phyloP scores from a whole-genome alignment of 1,139 yeast genomes.

The Suhomyces kunorum region DNA sequence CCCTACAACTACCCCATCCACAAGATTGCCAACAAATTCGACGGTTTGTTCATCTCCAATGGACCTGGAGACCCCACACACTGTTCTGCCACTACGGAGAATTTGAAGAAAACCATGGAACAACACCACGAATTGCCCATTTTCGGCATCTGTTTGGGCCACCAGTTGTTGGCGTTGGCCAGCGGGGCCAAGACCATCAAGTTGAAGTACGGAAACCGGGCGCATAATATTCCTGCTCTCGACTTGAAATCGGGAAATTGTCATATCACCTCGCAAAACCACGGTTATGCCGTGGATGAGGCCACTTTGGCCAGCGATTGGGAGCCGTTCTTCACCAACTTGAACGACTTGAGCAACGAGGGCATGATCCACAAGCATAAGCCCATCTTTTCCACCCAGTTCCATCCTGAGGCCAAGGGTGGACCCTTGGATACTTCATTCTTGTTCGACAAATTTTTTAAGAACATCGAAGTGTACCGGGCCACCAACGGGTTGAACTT shows the following conservation, averaged over 20 bases:
- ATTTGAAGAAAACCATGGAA: slow-evolving; percentile 72
- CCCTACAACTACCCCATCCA: slow-evolving; percentile 94
- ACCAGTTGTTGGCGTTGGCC: slow-evolving; percentile 91
- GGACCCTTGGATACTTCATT: slow-evolving; percentile 93
- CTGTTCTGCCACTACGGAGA: slow-evolving; percentile 76
- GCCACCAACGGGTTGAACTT: slow-evolving; percentile 43
- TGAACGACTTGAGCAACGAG: slow-evolving; percentile 94
- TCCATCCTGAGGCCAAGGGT: slow-evolving; percentile 99
- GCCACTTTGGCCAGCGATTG: slow-evolving; percentile 73
- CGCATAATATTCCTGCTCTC: slow-evolving; percentile 95
- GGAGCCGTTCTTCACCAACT: slow-evolving; percentile 83
- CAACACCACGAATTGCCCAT: slow-evolving; percentile 71
- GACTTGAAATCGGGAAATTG: slow-evolving; percentile 89
- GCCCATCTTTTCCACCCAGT: slow-evolving; percentile 94
- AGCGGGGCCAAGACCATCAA: slow-evolving; percentile 91
- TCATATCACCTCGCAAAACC: slow-evolving; percentile 97
- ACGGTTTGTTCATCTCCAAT: slow-evolving; percentile 91
- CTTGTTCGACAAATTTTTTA: slow-evolving; percentile 86
- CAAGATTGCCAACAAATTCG: slow-evolving; percentile 87
- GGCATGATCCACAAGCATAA: slow-evolving; percentile 87
- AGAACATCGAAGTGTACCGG: slow-evolving; percentile 63
- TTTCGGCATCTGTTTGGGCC: slow-evolving; percentile 96
- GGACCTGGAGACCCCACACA: slow-evolving; percentile 99
- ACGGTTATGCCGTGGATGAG: slow-evolving; percentile 95
- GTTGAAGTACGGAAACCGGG: slow-evolving; percentile 96